A percentile compares a stretch with the other conserved stretches of the same genome.
These are phyloP conservation scores for Hypsizygus ulmarius DNA, from an alignment of 1,284 basidiomycete genomes.

Conservation along the genomic window DNA sequence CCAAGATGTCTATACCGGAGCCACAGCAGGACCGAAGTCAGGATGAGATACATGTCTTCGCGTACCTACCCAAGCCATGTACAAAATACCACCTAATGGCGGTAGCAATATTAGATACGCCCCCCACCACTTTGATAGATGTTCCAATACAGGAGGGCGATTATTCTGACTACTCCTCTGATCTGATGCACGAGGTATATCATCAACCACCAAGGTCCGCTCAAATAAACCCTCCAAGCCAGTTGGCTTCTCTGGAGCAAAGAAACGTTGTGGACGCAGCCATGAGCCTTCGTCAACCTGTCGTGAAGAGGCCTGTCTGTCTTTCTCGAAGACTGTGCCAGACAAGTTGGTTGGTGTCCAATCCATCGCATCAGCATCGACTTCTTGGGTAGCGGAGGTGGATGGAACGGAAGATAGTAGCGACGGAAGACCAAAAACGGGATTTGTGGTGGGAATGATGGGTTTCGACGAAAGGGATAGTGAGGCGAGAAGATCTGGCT, in stretches of 20 bases:
- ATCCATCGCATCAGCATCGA: constrained; percentile 56
- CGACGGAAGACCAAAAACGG: constrained; percentile 71
- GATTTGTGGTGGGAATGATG: constrained; percentile 40
- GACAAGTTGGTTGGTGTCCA: constrained; percentile 58
- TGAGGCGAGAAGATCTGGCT: constrained; percentile 56
- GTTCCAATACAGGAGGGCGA: neutral
- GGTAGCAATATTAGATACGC: constrained; percentile 33
- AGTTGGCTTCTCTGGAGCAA: constrained; percentile 72
- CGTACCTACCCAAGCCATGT: constrained; percentile 18
- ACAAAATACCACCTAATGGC: constrained; percentile 28
- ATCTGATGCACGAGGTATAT: constrained; percentile 17
- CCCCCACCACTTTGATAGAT: constrained; percentile 36
- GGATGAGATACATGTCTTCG: constrained; percentile 6
- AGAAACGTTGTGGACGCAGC: constrained; percentile 69
- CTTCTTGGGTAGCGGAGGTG: constrained; percentile 23
- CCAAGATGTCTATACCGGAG: neutral
- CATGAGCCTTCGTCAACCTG: constrained; percentile 42
- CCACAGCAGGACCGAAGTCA: constrained; percentile 5
- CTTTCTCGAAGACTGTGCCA: constrained; percentile 15
- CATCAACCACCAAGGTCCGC: constrained; percentile 54
- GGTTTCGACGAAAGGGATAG: constrained; percentile 66
- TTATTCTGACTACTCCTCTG: constrained; percentile 1
- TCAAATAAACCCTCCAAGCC: constrained; percentile 75
- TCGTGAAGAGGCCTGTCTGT: constrained; percentile 16
- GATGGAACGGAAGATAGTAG: constrained; percentile 26